Base-by-base conservation (phyloP, 768 basidiomycete species). In the Suillus fuscotomentosus region DNA sequence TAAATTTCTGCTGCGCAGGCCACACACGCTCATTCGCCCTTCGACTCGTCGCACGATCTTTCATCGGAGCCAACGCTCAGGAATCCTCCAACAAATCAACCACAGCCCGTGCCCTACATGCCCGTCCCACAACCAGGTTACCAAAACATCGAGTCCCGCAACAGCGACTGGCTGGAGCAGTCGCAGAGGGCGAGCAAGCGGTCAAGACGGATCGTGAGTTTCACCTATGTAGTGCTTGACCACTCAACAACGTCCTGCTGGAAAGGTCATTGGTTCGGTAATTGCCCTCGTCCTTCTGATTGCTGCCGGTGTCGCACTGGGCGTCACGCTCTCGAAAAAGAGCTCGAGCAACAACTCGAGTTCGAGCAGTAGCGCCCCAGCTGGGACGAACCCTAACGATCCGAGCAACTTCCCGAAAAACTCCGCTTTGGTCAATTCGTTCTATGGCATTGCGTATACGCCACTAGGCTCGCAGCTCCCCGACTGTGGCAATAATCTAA, bases 361-460 rank as follows among this genome's bases (percentile, higher is more conserved):
- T 8, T 17, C 51, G 15, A 66, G 70, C 1, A 62, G 68, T 24
- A 66, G 59, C 17, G 69, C 39, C 0, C 73, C 72, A 15, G 0
- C 27, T 22, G 74, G 74, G 17, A 79, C 80, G 3, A 75, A 84
- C 70, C 78, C 84, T 10, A 86, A 82, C 68, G 91, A 96, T 75
- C 93, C 95, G 4, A 93, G 88, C 75, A 82, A 82, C 20, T 97
- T 96, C 76, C 75, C 77, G 22, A 90, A 88, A 77, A 84, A 96
- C 74, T 60, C 84, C 3, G 82, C 82, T 38, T 77, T 97, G 59
- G 82, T 88, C 66, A 86, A 91, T 67, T 82, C 86, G 0, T 92
- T 97, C 78, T 97, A 89, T 73, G 95, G 91, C 5, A 71, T 97
- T 27, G 95, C 95, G 0, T 97, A 97, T 75, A 94, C 93, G 1